phyloP scores from a whole-genome alignment of 148 eudicot species.

The Diospyros lotus region DNA sequence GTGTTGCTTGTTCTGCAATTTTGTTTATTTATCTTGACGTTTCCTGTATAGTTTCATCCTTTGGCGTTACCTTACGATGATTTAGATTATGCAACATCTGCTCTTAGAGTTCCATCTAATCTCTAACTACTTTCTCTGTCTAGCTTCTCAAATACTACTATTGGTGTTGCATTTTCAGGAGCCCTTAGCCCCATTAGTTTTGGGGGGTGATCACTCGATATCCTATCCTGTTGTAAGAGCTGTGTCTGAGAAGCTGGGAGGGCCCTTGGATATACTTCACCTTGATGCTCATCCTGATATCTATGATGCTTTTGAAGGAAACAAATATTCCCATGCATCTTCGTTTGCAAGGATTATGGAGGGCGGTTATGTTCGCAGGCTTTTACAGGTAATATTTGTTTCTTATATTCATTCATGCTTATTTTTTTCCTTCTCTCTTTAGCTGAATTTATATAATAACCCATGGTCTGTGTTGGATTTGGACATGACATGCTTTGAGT shows the following conservation, averaged over 20 bases:
- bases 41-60: neutral
- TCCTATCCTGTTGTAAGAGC: conserved; percentile 89
- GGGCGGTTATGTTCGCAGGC: conserved; percentile 90
- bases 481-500: too few species aligned
- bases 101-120: neutral
- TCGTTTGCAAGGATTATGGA: conserved; percentile 98
- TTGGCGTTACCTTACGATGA: neutral
- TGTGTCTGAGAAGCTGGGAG: conserved; percentile 95
- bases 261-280: conserved; percentile 88
- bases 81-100: neutral
- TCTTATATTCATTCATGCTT: neutral
- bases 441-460: too few species aligned
- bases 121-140: neutral
- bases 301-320: conserved; percentile 83
- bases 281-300: conserved; percentile 99
- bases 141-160: too few species aligned
- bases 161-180: conserved; percentile 36
- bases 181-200: conserved; percentile 81
- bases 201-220: conserved; percentile 98
- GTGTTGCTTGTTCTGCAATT: neutral
- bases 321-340: conserved; percentile 92
- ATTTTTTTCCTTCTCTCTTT: neutral
- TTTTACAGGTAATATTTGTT: conserved; percentile 62
- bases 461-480: too few species aligned
- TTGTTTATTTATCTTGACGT: neutral